phyloP scores from a whole-genome alignment of 331 rosid species.

The Arachis monticola region DNA sequence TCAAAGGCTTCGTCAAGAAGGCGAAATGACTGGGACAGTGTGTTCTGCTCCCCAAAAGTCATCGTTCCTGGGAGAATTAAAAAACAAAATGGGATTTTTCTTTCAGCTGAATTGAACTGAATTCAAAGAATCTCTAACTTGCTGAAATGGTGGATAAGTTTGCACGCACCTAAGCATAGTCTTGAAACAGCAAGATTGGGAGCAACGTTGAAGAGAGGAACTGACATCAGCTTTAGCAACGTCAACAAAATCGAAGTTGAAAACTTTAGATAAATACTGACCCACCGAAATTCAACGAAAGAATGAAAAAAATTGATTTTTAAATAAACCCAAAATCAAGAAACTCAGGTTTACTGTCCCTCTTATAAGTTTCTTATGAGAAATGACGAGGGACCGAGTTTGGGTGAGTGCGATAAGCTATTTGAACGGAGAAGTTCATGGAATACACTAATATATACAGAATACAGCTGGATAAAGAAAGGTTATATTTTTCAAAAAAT shows the following conservation, averaged over 20 bases:
- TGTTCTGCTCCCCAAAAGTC: conserved; percentile 97
- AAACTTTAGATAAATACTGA: not conserved
- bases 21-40: conserved; percentile 57
- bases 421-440: too few species aligned
- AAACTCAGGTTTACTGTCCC: not conserved
- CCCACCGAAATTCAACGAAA: not conserved
- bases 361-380: not conserved
- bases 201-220: conserved; percentile 72
- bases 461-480: too few species aligned
- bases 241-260: not conserved
- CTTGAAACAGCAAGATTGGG: conserved; percentile 70
- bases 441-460: too few species aligned
- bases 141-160: not conserved
- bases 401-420: too few species aligned
- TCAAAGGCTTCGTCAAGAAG: conserved; percentile 74
- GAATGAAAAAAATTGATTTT: not conserved
- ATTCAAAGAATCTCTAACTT: not conserved
- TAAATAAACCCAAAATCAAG: not conserved
- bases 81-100: not conserved
- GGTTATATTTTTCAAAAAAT: too few species aligned
- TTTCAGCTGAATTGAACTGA: not conserved
- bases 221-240: conserved; percentile 45
- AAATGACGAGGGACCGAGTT: too few species aligned
- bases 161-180: conserved; percentile 80
- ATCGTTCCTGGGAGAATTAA: conserved; percentile 64